Percentiles rank a stretch among this genome's conserved stretches.
These are phyloP conservation scores for Pelagophyceae sp. DNA, from an alignment of 352 stramenopile genomes.

Conservation along the genomic window DNA sequence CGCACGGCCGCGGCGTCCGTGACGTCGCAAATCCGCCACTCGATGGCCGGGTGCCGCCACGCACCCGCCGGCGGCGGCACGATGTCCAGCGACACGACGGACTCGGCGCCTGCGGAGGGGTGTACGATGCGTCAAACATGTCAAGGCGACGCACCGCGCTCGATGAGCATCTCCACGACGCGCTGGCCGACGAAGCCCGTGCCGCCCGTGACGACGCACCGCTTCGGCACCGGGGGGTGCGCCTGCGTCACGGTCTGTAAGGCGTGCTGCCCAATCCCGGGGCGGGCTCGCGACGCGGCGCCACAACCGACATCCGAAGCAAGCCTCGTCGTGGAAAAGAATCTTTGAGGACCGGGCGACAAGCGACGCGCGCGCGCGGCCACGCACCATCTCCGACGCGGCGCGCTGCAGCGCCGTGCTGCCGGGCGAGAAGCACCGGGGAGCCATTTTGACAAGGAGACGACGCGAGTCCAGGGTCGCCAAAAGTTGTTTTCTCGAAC, in stretches of 20 bases:
- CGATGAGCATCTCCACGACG: constrained; percentile 77
- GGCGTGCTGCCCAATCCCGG: too few relatives aligned
- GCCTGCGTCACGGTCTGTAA: neutral
- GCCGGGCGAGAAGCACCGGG: neutral
- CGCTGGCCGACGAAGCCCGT: constrained; percentile 69
- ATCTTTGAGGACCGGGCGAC: neutral
- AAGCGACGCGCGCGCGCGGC: neutral
- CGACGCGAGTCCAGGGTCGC: too few relatives aligned
- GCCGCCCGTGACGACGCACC: constrained; percentile 61
- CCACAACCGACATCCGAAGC: too few relatives aligned
- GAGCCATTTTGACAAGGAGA: too few relatives aligned
- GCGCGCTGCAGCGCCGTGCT: neutral
- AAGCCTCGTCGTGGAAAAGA: too few relatives aligned
- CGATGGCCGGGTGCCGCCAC: constrained; percentile 33
- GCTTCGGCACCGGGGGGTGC: neutral
- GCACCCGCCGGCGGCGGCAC: constrained; percentile 40
- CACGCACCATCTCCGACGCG: neutral
- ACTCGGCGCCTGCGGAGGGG: constrained; percentile 37
- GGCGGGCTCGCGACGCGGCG: too few relatives aligned
- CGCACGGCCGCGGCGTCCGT: constrained; percentile 55
- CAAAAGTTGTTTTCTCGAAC: too few relatives aligned
- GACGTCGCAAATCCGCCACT: constrained; percentile 54
- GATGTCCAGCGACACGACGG: constrained; percentile 73
- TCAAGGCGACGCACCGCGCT: constrained; percentile 38
- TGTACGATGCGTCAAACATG: neutral